These are phyloP conservation scores for Picochlorum sp. DNA, from an alignment of 139 green algal genomes.

Conservation along the genomic window DNA sequence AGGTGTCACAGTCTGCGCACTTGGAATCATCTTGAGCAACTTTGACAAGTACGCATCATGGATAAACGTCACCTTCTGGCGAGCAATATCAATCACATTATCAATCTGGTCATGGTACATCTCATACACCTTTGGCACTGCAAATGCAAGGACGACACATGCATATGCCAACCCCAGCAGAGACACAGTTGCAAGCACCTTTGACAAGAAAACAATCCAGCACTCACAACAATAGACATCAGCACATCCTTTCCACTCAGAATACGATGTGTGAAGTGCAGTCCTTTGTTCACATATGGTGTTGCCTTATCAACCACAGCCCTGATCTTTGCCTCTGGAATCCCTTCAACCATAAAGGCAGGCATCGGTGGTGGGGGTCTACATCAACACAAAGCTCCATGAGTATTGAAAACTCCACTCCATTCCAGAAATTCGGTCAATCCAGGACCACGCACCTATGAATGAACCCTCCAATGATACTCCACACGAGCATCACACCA, in stretches of 20 bases:
- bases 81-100: conserved; percentile 18
- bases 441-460: neutral
- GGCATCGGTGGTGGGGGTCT: conserved; percentile 31
- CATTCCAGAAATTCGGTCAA: neutral
- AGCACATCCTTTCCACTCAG: conserved; percentile 6
- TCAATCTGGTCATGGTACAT: conserved; percentile 53
- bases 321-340: conserved; percentile 26
- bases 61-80: conserved; percentile 18
- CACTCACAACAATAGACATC: conserved; percentile 10
- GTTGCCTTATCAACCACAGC: conserved; percentile 14
- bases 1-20: conserved; percentile 15
- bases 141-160: conserved; percentile 21
- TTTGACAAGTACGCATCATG: conserved; percentile 28
- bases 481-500: conserved; percentile 28
- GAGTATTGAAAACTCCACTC: neutral
- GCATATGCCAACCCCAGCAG: conserved; percentile 29
- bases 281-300: conserved; percentile 18
- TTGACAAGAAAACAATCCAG: conserved; percentile 24
- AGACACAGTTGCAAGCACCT: conserved; percentile 25
- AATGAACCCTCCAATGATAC: conserved; percentile 26
- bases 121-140: conserved; percentile 48
- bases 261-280: conserved; percentile 14
- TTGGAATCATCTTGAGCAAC: conserved; percentile 21
- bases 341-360: conserved; percentile 20
- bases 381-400: too few species aligned